A percentile compares a stretch with the other conserved stretches of the same genome.
Conservation (phyloP, 176 grass and related monocot genomes). For the Avena insularis region DNA sequence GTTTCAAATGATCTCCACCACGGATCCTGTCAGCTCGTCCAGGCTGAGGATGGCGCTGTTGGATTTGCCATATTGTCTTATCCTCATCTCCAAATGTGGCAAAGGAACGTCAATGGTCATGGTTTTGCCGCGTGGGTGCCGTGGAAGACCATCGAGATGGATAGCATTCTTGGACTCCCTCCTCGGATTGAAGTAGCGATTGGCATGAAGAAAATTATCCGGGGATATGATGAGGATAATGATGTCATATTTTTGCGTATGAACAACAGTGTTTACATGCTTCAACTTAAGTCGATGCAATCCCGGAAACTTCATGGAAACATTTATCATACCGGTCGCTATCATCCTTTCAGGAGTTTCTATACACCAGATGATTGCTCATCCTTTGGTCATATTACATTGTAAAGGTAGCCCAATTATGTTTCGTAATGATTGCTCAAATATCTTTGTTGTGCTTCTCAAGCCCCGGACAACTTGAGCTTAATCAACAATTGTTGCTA, state of each 20-base stretch:
- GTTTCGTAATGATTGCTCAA: not conserved
- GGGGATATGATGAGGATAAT: not conserved
- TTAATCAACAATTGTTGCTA: not conserved
- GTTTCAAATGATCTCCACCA: not conserved
- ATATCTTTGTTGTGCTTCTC: not conserved
- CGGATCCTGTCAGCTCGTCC: not conserved
- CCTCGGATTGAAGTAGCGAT: too few species aligned
- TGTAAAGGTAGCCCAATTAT: not conserved
- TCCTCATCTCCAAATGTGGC: not conserved
- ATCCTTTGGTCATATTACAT: not conserved
- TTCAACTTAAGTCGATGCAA: slow-evolving; percentile 17
- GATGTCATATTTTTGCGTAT: not conserved
- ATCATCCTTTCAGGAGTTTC: slow-evolving; percentile 15
- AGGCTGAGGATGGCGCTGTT: not conserved
- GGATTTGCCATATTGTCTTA: not conserved
- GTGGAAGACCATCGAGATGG: too few species aligned
- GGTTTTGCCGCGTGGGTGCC: too few species aligned
- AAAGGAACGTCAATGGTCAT: too few species aligned
- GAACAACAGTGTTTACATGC: not conserved
- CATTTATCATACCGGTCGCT: fast-evolving
- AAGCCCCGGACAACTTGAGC: too few species aligned
- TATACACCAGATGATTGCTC: not conserved
- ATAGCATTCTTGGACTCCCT: not conserved
- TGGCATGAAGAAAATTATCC: not conserved
- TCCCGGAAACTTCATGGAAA: not conserved